Base-by-base conservation (phyloP, 2,329 filamentous ascomycete species). In the Neopestalotiopsis sp. region DNA sequence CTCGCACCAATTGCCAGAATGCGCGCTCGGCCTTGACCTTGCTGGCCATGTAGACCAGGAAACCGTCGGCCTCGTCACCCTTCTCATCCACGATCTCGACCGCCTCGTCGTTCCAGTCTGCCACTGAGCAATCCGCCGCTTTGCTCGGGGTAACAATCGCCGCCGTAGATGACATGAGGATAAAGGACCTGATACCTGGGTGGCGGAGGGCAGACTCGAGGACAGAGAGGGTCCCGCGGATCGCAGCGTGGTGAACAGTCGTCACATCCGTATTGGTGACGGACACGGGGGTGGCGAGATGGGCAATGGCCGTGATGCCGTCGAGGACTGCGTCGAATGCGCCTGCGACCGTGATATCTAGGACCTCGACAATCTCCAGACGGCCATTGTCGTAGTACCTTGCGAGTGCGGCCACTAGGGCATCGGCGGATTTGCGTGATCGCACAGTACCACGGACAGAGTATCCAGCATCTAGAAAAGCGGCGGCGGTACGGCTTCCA, bases 401-500 rank as follows among this genome's bases (percentile, higher is more conserved):
- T 24, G 45, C 4, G 45, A 58, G 42, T 2, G 64, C 64, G 13
- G 13, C 28, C 10, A 66, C 14, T 14, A 66, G 24, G 5, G 24
- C 49, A n/a, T 38, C 24, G n/a, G 45, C 63, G 3, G 64, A 57
- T 28, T 58, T 34, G 9, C 45, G 30, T 40, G 49, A 58, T 24
- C 45, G 49, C 12, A 66, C 45, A 32, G 49, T 66, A 12, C 49
- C 49, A 20, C 49, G 64, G n/a, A 66, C 64, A 24, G 45, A 4
- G 32, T 66, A 66, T 24, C 64, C 64, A 30, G 64, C 64, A 9
- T 58, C 12, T 2, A 66, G 49, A 28, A 66, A 58, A 30, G 42
- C n/a, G 17, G 30, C 30, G 24, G 49, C 30, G 24, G 49, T 58
- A 6, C n/a, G 63, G 17, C 52, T 10, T 17, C 42, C 64, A 30